phyloP scores from a whole-genome alignment of 306 rosid genomes.

The Sophora flavescens region DNA sequence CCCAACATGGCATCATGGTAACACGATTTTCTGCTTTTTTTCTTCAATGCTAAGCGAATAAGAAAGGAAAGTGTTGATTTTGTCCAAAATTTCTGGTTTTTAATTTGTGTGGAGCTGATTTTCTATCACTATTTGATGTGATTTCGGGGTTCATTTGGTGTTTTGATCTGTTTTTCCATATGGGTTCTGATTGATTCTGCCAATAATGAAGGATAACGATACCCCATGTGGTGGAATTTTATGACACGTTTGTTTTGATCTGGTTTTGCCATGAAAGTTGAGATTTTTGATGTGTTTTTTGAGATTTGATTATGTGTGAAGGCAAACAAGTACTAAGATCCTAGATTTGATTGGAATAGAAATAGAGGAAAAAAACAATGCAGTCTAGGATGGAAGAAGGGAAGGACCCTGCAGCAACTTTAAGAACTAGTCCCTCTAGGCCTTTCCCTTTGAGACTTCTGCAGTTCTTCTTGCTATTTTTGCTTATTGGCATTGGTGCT shows the following conservation, averaged over 20 bases:
- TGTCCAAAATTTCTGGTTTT: slow-evolving; percentile 18
- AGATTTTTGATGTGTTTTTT: slow-evolving; percentile 38
- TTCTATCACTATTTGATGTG: not conserved
- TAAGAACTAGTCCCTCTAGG: slow-evolving; percentile 64
- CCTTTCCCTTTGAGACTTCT: slow-evolving; percentile 74
- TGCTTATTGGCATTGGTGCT: slow-evolving; percentile 75
- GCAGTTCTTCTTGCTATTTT: slow-evolving; percentile 72
- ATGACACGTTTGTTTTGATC: slow-evolving; percentile 41
- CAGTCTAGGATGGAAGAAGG: slow-evolving; percentile 83
- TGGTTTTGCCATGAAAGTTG: slow-evolving; percentile 38
- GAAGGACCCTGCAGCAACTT: slow-evolving; percentile 63
- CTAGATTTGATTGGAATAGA: slow-evolving; percentile 49
- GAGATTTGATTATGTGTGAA: slow-evolving; percentile 48
- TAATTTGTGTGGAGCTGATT: slow-evolving; percentile 35
- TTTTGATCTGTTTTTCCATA: slow-evolving; percentile 41
- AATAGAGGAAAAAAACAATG: slow-evolving; percentile 44
- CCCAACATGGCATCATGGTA: slow-evolving; percentile 39
- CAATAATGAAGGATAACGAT: slow-evolving; percentile 19
- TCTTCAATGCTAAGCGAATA: slow-evolving; percentile 11
- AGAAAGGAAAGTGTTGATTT: slow-evolving; percentile 40
- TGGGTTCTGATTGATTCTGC: slow-evolving; percentile 43
- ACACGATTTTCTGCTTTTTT: slow-evolving; percentile 31
- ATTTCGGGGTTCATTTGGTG: not conserved
- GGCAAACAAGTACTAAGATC: slow-evolving; percentile 33
- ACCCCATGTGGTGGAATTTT: slow-evolving; percentile 40